Evolutionary conservation across 768 basidiomycete genomes (phyloP).

Genomic region (Trametes punicea): DNA sequence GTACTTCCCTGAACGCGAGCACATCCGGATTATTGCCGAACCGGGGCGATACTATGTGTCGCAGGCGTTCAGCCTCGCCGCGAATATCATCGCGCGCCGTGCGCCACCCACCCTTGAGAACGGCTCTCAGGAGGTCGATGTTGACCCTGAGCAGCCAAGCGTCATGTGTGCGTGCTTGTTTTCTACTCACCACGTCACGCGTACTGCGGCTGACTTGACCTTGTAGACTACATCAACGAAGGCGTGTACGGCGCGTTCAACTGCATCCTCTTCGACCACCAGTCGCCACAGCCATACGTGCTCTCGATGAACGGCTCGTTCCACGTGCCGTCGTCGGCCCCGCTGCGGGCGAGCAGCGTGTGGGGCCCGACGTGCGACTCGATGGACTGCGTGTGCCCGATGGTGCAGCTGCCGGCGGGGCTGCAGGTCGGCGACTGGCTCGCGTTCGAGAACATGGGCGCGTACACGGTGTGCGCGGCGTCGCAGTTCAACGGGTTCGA

Average conservation of each 20-base stretch:
- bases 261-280: conserved; percentile 97
- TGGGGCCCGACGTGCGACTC: conserved; percentile 99
- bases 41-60: conserved; percentile 95
- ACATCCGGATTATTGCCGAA: conserved; percentile 86
- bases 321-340: conserved; percentile 45
- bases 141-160: conserved; percentile 41
- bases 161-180: conserved; percentile 83
- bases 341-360: conserved; percentile 60
- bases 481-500: conserved; percentile 94
- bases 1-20: conserved; percentile 73
- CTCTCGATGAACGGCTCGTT: conserved; percentile 68
- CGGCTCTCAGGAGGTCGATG: conserved; percentile 22
- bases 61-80: conserved; percentile 86
- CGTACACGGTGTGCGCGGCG: conserved; percentile 97
- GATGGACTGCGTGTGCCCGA: conserved; percentile 84
- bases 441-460: conserved; percentile 97
- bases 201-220: not conserved
- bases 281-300: conserved; percentile 68
- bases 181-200: not conserved
- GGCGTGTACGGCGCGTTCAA: conserved; percentile 98
- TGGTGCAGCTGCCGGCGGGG: conserved; percentile 56
- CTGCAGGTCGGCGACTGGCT: conserved; percentile 96
- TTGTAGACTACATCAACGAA: conserved; percentile 96
- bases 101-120: conserved; percentile 44
- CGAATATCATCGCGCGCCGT: conserved; percentile 90